Evolutionary conservation across 176 grass and related monocot genomes (phyloP), one percentile per base, ranked within the genome.

Genomic region (Triticum turgidum): DNA sequence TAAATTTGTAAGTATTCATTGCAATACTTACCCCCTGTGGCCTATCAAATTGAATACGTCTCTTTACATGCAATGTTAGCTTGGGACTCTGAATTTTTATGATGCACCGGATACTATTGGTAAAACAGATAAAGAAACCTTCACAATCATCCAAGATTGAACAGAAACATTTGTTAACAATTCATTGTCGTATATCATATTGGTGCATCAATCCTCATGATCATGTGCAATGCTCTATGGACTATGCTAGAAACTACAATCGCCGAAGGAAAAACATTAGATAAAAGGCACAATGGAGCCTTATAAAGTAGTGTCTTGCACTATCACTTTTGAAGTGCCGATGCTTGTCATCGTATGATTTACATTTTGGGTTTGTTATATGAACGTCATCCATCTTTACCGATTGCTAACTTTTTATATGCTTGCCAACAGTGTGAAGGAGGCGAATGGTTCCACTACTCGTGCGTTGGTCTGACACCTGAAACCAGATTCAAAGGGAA

Each of bases 401-500:
- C 51, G 78, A 66, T n/a, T 85, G 72, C 62, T 86, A 61, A 85
- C 81, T 67, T 17, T 42, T 76, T 38, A 69, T 38, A 69, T 78
- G 69, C 88, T 67, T 81, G 37, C 18, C 67, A 84, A 82, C 92
- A 98, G 96, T 98, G 96, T 83, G 94, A 92, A 92, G 96, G 96
- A 88, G 96, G 96, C 49, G 96, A 98, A 92, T 98, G 96, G 96
- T 98, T 98, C 76, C 96, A 98, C 89, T 98, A 98, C 88, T 76
- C 90, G 0, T 98, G 96, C 74, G 96, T 98, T 70, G 94, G 93
- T 73, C 92, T 98, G 68, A 98, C 96, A 35, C 94, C 96, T 47
- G 96, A 98, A 88, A 98, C 96, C 0, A 98, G 96, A 92, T 98
- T 98, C 89, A 98, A 96, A 82, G 96, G 96, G 20, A 98, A 98